These are phyloP conservation scores for Microsporum canis DNA, from an alignment of 2,329 filamentous ascomycete species.

Conservation along the genomic window DNA sequence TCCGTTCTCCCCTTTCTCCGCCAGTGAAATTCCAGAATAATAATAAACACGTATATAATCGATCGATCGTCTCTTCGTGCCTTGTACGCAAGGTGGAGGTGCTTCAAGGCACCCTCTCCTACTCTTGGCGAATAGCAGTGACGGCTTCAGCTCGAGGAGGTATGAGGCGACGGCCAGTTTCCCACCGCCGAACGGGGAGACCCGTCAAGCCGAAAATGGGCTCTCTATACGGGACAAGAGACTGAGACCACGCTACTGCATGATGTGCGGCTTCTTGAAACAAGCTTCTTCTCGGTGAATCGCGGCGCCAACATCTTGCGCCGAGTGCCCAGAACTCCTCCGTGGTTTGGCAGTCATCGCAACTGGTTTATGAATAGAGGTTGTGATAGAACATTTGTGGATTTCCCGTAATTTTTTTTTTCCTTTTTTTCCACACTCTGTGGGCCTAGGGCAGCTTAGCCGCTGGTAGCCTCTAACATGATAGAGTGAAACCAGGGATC, in stretches of 20 bases:
- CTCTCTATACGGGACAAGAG: not conserved
- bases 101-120: not conserved
- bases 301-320: not conserved
- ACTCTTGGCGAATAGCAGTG: not conserved
- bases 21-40: not conserved
- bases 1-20: not conserved
- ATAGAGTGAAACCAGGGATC: not conserved
- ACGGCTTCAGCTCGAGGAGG: not conserved
- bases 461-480: constrained; percentile 1
- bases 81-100: not conserved
- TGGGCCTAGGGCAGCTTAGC: not conserved
- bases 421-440: not conserved
- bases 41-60: not conserved
- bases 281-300: constrained; percentile 2
- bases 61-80: not conserved
- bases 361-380: not conserved
- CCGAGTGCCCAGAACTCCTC: not conserved
- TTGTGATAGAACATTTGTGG: not conserved
- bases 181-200: not conserved
- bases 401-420: not conserved
- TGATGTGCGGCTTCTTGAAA: constrained; percentile 1
- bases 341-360: not conserved
- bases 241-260: not conserved
- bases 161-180: not conserved
- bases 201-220: not conserved